Evolutionary conservation across 228 moss, liverwort and hornwort species (phyloP), one percentile per base, ranked within the genome.

Genomic region (Sphagnum fallax): DNA sequence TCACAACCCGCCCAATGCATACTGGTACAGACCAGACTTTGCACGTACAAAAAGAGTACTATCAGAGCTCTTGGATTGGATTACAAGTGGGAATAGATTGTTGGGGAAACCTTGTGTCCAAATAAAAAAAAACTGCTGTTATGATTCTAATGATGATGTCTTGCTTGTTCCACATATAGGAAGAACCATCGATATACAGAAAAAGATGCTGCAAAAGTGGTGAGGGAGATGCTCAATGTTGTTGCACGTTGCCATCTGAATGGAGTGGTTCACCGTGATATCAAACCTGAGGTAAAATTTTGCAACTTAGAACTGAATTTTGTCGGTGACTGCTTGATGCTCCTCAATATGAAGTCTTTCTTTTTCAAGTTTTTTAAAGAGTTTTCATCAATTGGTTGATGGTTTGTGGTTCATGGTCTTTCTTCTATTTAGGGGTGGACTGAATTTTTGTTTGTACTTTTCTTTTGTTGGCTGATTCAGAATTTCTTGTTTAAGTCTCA

Each of bases 241-340:
- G 97, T 93, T 66, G 97, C 91, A 11, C 88, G 97, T 52, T 97
- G 97, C 71, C 93, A 93, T 76, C 72, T 97, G 73, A 93, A 97
- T 79, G 97, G 93, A 70, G 97, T 97, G 70, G 97, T 97, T 53
- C 97, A 93, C 73, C 91, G 93, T 50, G 97, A 97, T 67, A 91
- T 97, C 91, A 97, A 97, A 78, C 93, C 93, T 16, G 93, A 97
- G 91, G 91, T 91, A 87, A 51, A 48, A 32, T 32, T 32, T 47
- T 47, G 60, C 32, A 5, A 10, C 49, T 51, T n/a, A 11, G 59
- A 11, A 15, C 59, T 15, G 59, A 11, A 60, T 60, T 11, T 11
- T 11, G 15, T 11, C 0, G 1, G 32, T 32, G 2, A 32, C 32
- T 32, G 32, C 2, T 32, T 32, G 32, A 32, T 32, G 32, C 32